phyloP scores from a whole-genome alignment of 805 yeast species.

The Schwanniomyces occidentalis region DNA sequence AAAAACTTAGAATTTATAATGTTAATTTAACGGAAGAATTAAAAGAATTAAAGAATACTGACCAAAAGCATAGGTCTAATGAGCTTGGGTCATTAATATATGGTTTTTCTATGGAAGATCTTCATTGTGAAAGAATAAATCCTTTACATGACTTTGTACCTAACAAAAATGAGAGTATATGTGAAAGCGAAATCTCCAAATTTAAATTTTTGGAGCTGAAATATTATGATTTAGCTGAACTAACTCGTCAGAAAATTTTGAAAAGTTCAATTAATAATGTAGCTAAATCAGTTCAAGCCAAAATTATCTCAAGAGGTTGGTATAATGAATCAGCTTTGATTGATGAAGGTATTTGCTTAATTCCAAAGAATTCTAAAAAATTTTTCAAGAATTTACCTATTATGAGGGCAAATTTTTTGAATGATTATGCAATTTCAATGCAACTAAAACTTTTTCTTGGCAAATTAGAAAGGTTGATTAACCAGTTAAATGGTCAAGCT shows the following conservation, averaged over 20 bases:
- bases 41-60: slow-evolving; percentile 6
- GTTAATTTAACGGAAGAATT: slow-evolving; percentile 5
- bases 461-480: slow-evolving; percentile 17
- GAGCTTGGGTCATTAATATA: slow-evolving; percentile 24
- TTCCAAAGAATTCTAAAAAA: slow-evolving; percentile 36
- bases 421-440: slow-evolving; percentile 18
- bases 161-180: background rate
- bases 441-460: slow-evolving; percentile 20
- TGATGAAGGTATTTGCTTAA: slow-evolving; percentile 30
- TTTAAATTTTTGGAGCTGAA: slow-evolving; percentile 26
- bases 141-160: slow-evolving; percentile 4
- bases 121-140: slow-evolving; percentile 6
- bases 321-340: slow-evolving; percentile 11
- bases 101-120: slow-evolving; percentile 12
- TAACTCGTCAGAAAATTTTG: slow-evolving; percentile 32
- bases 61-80: slow-evolving; percentile 12
- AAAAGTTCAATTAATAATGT: slow-evolving; percentile 30
- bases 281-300: slow-evolving; percentile 20
- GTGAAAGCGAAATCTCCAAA: slow-evolving; percentile 7
- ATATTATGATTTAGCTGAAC: slow-evolving; percentile 38
- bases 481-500: slow-evolving; percentile 53
- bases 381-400: slow-evolving; percentile 31
- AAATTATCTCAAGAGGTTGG: slow-evolving; percentile 23
- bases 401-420: slow-evolving; percentile 17
- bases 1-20: slow-evolving; percentile 9